These are phyloP conservation scores for Elsinoe batatas DNA, from an alignment of 2,329 filamentous ascomycete genomes.

Conservation along the genomic window DNA sequence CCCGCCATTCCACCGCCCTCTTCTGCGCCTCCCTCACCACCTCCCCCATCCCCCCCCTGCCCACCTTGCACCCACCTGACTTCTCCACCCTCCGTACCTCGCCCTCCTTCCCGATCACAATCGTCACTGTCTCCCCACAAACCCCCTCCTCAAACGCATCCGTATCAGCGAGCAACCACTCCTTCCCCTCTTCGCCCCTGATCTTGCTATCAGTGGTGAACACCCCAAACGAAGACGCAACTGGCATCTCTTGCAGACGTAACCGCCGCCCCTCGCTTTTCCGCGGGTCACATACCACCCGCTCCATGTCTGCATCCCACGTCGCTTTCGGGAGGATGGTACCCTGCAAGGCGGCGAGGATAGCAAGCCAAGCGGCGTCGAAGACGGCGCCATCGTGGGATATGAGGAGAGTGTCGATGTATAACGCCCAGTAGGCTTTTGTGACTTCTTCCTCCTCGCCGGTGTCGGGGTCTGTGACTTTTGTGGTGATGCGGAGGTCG, in stretches of 20 bases:
- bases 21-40: constrained; percentile 48
- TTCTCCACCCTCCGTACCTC: constrained; percentile 69
- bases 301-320: constrained; percentile 76
- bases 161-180: constrained; percentile 76
- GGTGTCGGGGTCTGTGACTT: constrained; percentile 41
- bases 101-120: constrained; percentile 55
- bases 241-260: constrained; percentile 54
- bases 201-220: constrained; percentile 49
- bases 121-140: constrained; percentile 71
- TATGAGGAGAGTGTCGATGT: constrained; percentile 91
- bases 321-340: constrained; percentile 67
- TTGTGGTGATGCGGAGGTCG: constrained; percentile 60
- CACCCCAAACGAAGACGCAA: constrained; percentile 68
- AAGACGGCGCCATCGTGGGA: constrained; percentile 87
- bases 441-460: constrained; percentile 44
- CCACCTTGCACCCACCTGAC: constrained; percentile 64
- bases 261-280: constrained; percentile 47
- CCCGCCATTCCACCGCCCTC: constrained; percentile 52
- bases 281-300: constrained; percentile 62
- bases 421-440: constrained; percentile 89
- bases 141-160: constrained; percentile 82
- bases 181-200: constrained; percentile 2
- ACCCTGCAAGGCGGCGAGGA: constrained; percentile 69
- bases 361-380: constrained; percentile 78
- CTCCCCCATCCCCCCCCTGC: constrained; percentile 50